Evolutionary conservation across 148 eudicot species (phyloP), one percentile per base, ranked within the genome.

Genomic region (Spergularia bocconei): DNA sequence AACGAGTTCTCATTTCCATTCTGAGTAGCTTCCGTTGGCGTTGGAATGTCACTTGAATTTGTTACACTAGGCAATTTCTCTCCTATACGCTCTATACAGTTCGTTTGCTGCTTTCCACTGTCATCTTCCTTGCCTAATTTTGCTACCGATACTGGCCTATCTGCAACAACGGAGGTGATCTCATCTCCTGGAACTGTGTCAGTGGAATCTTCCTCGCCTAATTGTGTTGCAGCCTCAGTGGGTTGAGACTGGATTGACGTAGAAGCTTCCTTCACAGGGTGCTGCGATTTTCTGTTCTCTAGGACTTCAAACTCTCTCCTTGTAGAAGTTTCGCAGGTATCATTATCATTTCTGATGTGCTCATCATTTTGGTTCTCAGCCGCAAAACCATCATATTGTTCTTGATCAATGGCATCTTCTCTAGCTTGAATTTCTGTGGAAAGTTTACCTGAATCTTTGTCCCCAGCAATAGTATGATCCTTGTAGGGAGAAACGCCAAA

Each of bases 1-100:
- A 81, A 66, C 19, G 79, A 29, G 36, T 68, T 70, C 36, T 48
- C 82, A 77, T 62, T 69, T 51, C 71, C 79, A 69, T 47, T 77
- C 62, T 50, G 72, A 77, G 54, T 13, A 29, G 54, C 63, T 39
- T 80, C 81, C 63, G 58, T 53, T 21, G 78, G 69, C 47, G 6
- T 13, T 67, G 70, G 52, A 71, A 48, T 36, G n/a, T 66, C 76
- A 70, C 38, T 51, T 66, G 74, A 67, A 72, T 44, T 75, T 13
- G 79, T 67, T 20, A 68, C 44, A 77, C 15, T 71, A 16, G 20
- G 63, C 9, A 59, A 76, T 67, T 52, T 17, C 67, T 81, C 78
- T 7, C 19, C 25, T 7, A 29, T 54, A 71, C 71, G 44, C 71
- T 81, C 75, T 2, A 73, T 80, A 44, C 69, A 48, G 21, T 69